A percentile compares a stretch with the other conserved stretches of the same genome.
Conservation (phyloP, 805 yeast genomes). For the Aciculoconidium aculeatum region DNA sequence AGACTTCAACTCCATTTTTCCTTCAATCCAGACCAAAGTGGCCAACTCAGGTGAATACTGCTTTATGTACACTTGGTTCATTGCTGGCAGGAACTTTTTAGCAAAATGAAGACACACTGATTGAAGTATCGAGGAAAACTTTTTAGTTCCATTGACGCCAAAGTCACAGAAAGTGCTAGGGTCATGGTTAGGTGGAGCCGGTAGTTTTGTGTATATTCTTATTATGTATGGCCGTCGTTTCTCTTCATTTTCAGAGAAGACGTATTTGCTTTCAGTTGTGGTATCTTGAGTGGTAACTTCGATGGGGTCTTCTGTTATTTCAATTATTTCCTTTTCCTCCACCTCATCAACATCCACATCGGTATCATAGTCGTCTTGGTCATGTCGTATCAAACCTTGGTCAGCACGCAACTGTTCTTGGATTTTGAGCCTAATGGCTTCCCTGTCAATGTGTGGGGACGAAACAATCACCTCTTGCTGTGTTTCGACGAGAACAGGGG, state of each 20-base stretch:
- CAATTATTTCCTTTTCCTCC: too few species aligned
- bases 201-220: conserved; percentile 23
- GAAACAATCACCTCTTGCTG: too few species aligned
- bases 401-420: conserved; percentile 4
- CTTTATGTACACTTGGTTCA: conserved; percentile 5
- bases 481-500: too few species aligned
- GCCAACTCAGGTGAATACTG: conserved; percentile 10
- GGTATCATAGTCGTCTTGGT: too few species aligned
- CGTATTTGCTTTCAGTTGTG: conserved; percentile 11
- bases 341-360: too few species aligned
- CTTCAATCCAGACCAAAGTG: conserved; percentile 35
- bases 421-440: conserved; percentile 4
- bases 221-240: conserved; percentile 24
- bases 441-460: conserved; percentile 5
- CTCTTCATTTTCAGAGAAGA: conserved; percentile 20
- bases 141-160: conserved; percentile 24
- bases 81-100: conserved; percentile 7
- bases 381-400: too few species aligned
- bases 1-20: conserved; percentile 30
- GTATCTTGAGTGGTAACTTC: too few species aligned
- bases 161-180: conserved; percentile 8
- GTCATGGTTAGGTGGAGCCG: conserved; percentile 7
- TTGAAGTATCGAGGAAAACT: conserved; percentile 18
- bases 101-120: conserved; percentile 10
- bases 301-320: too few species aligned